Evolutionary conservation across 345 rosid species (phyloP), one percentile per base, ranked within the genome.

Genomic region (Pugionium cornutum): DNA sequence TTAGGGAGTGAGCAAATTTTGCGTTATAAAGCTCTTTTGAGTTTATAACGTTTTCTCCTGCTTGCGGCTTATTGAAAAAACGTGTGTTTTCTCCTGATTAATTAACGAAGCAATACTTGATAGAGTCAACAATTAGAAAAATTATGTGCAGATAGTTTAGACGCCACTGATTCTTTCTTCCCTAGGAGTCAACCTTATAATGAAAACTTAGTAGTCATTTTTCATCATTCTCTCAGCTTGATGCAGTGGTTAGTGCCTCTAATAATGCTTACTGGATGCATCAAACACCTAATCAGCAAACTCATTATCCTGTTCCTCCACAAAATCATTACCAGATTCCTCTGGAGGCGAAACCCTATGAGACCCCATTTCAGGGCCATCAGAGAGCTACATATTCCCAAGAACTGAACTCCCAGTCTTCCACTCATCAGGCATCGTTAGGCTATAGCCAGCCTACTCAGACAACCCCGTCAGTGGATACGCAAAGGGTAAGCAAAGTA

Each of bases 221-320:
- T 66, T 76, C 50, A 60, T 50, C 44, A 40, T 75, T 47, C 58
- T 80, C 69, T 66, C 91, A 95, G 99, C 80, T 84, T 64, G 83
- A 74, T 66, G 80, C 81, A 74, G 57, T 81, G 64, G 80, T 66
- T 37, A 77, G 74, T 81, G 78, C 80, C 71, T 69, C 88, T 69
- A 83, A 87, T 44, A 89, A 95, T 83, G 53, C 78, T 74, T 86
- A 94, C 77, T 82, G 91, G 96, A 83, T 79, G 55, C 86, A 79
- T 46, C 80, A 74, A 50, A 64, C 86, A 70, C 79, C 80, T 43
- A 82, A 66, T 78, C 80, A 76, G 76, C 92, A 81, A 77, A 75
- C 78, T 69, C 83, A 88, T 62, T 83, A 83, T 67, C 82, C 79
- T 49, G 81, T 76, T 80, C 83, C 86, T 60, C 72, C 72, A 36